Percentiles rank a stretch among this genome's conserved stretches.
These are phyloP conservation scores for Xylariomycetidae sp. DNA, from an alignment of 2,329 filamentous ascomycete genomes.

Conservation along the genomic window DNA sequence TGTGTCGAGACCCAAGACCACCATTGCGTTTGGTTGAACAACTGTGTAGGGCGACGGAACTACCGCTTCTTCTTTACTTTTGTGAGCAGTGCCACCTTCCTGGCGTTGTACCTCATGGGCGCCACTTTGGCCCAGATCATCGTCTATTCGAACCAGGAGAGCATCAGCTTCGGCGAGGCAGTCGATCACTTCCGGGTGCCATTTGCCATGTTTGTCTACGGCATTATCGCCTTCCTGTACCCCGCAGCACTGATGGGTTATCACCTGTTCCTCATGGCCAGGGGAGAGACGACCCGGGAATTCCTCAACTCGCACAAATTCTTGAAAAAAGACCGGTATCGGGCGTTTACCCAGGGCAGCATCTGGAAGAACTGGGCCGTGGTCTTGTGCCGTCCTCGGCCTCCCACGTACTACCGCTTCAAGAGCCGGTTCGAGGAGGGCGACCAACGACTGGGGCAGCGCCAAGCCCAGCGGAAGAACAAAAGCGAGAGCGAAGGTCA, in stretches of 20 bases:
- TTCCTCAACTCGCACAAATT: slow-evolving; percentile 97
- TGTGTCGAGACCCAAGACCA: slow-evolving; percentile 97
- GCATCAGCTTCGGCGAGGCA: slow-evolving; percentile 61
- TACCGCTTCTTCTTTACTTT: slow-evolving; percentile 98
- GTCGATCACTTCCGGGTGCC: slow-evolving; percentile 69
- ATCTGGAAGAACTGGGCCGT: slow-evolving; percentile 72
- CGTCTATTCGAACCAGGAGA: slow-evolving; percentile 58
- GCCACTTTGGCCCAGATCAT: slow-evolving; percentile 77
- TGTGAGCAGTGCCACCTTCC: slow-evolving; percentile 69
- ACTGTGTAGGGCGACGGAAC: slow-evolving; percentile 93
- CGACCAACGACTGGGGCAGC: slow-evolving; percentile 71
- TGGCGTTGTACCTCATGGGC: slow-evolving; percentile 69
- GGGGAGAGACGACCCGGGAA: slow-evolving; percentile 92
- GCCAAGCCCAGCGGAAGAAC: slow-evolving; percentile 44
- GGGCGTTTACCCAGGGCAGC: slow-evolving; percentile 78
- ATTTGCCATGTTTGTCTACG: slow-evolving; percentile 85
- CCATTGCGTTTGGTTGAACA: slow-evolving; percentile 98
- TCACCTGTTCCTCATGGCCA: slow-evolving; percentile 82
- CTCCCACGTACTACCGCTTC: slow-evolving; percentile 85
- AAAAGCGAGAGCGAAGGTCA: slow-evolving; percentile 47
- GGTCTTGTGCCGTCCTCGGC: slow-evolving; percentile 75
- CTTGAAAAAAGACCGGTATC: slow-evolving; percentile 80
- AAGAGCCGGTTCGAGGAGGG: slow-evolving; percentile 71
- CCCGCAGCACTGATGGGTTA: slow-evolving; percentile 80
- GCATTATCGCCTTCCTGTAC: slow-evolving; percentile 68